Evolutionary conservation across 73 alveolate genomes (phyloP).

Genomic region (Urostyla sp.): DNA sequence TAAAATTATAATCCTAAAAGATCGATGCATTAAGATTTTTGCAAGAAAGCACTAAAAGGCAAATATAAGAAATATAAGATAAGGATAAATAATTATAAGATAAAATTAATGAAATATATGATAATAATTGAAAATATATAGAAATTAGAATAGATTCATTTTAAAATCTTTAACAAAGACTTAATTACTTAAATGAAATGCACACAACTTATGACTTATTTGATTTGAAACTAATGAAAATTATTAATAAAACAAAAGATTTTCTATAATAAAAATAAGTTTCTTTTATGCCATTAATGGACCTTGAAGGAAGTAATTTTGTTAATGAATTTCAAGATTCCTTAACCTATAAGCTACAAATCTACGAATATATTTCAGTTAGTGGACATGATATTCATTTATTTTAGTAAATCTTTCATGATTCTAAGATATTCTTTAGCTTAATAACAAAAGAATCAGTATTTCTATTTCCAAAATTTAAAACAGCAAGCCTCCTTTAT

Average conservation of each 20-base stretch:
- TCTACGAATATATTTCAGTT: not conserved
- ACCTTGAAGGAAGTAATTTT: conserved; percentile 19
- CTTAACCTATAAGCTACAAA: not conserved
- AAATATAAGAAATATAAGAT: not conserved
- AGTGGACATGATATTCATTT: not conserved
- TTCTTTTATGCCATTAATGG: not conserved
- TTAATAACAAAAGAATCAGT: not conserved
- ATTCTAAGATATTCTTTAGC: not conserved
- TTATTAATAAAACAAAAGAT: conserved; percentile 9
- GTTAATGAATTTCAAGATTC: not conserved
- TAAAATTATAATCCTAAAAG: not conserved
- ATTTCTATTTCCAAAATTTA: conserved; percentile 21
- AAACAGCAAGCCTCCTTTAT: conserved; percentile 6
- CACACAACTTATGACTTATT: conserved; percentile 28
- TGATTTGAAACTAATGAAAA: conserved; percentile 31
- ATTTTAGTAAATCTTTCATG: not conserved
- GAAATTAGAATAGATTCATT: conserved; percentile 1
- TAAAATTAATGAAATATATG: not conserved
- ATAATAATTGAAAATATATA: not conserved
- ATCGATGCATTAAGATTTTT: not conserved
- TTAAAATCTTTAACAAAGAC: not conserved
- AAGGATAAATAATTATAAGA: not conserved
- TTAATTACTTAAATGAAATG: not conserved
- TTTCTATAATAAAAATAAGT: not conserved
- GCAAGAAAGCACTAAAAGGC: not conserved